Conservation (phyloP, 768 basidiomycete species). For the Gloeopeniophorella convolvens region DNA sequence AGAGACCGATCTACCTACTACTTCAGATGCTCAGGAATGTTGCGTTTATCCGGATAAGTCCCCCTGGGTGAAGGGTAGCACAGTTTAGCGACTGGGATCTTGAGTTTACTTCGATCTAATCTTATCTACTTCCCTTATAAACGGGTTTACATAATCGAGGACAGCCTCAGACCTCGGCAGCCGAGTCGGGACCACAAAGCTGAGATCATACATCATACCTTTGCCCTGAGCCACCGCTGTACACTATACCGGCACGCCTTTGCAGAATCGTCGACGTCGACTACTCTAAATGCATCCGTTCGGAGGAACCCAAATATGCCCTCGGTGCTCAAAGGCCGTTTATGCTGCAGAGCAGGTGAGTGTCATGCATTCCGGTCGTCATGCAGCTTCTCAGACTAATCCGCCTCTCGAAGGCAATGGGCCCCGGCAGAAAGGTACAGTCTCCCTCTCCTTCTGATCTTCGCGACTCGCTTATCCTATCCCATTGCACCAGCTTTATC, state of each 20-base stretch:
- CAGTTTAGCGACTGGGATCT: too few species aligned
- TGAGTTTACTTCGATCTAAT: too few species aligned
- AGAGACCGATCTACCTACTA: too few species aligned
- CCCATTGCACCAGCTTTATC: slow-evolving; percentile 53
- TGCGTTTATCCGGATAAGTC: too few species aligned
- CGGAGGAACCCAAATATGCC: slow-evolving; percentile 65
- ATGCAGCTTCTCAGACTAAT: background rate
- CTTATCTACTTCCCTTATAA: too few species aligned
- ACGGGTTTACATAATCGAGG: slow-evolving; percentile 1
- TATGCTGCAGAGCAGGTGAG: slow-evolving; percentile 86
- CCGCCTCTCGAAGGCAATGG: slow-evolving; percentile 51
- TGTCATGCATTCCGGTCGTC: background rate
- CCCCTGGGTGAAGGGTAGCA: too few species aligned
- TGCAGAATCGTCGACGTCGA: slow-evolving; percentile 13
- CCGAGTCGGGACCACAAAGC: too few species aligned
- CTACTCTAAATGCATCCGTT: slow-evolving; percentile 55
- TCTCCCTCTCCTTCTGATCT: slow-evolving; percentile 2
- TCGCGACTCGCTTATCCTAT: slow-evolving; percentile 2
- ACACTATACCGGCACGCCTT: background rate
- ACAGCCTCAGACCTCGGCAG: too few species aligned
- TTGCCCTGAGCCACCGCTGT: background rate
- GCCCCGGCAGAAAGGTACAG: slow-evolving; percentile 81
- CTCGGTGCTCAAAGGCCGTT: slow-evolving; percentile 67
- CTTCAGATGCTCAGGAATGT: too few species aligned
- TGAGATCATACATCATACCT: background rate